Percentiles rank a stretch among this genome's conserved stretches.
phyloP scores from a whole-genome alignment of 352 stramenopile genomes.

The Phytophthora brassicae region DNA sequence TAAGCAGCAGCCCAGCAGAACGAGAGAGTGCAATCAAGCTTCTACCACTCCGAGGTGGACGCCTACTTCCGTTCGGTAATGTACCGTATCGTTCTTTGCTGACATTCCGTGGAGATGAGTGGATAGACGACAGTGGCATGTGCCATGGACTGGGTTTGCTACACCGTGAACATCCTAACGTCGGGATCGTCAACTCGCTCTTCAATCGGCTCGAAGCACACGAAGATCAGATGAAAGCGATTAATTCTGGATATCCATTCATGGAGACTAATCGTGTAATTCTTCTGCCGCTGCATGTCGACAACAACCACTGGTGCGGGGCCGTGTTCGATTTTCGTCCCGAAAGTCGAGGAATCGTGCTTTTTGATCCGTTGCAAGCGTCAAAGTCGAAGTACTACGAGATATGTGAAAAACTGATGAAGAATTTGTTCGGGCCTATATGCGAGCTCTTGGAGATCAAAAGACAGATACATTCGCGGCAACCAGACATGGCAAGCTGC shows the following conservation, averaged over 20 bases:
- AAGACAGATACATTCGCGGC: background rate
- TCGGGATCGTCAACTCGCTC: too few species aligned
- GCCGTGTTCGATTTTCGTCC: background rate
- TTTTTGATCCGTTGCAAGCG: slow-evolving; percentile 9
- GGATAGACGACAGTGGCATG: too few species aligned
- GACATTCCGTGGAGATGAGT: too few species aligned
- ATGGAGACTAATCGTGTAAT: background rate
- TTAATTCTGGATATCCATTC: background rate
- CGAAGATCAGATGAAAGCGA: background rate
- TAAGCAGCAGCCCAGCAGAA: too few species aligned
- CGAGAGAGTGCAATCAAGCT: too few species aligned
- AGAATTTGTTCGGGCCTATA: background rate
- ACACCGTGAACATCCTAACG: too few species aligned
- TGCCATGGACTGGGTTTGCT: too few species aligned
- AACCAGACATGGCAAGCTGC: slow-evolving; percentile 7
- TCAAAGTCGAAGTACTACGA: slow-evolving; percentile 14
- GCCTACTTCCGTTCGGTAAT: too few species aligned
- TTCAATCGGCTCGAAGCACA: background rate
- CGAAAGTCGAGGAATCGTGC: background rate
- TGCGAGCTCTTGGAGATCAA: background rate
- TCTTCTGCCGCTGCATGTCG: slow-evolving; percentile 1
- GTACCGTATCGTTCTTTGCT: too few species aligned
- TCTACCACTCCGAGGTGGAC: too few species aligned
- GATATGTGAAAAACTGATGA: background rate
- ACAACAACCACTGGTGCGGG: slow-evolving; percentile 7